Conservation (phyloP, 306 rosid genomes). For the Inga laurina region DNA sequence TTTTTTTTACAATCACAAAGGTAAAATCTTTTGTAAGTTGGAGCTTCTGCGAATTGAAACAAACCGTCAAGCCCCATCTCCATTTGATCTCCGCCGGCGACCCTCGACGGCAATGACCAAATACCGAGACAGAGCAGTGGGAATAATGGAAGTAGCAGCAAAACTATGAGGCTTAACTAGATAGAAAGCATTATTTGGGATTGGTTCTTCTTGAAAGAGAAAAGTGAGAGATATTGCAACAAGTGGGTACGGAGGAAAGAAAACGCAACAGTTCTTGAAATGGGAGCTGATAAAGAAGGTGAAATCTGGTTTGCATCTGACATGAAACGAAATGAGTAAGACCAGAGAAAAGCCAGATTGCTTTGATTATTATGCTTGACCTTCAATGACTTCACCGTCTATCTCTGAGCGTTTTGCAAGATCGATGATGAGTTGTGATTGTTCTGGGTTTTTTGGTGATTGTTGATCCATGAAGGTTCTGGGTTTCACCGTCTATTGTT, state of each 20-base stretch:
- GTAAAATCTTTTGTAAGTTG: conserved; percentile 47
- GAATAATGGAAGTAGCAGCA: conserved; percentile 20
- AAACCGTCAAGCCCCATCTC: neutral
- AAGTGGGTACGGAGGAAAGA: neutral
- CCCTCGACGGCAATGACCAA: conserved; percentile 38
- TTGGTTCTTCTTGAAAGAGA: conserved; percentile 7
- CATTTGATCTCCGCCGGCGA: neutral
- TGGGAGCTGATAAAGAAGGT: neutral
- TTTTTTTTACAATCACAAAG: too few species aligned
- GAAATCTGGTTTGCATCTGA: neutral
- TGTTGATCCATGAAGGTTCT: too few species aligned
- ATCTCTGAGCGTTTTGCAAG: too few species aligned
- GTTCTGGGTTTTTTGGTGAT: too few species aligned
- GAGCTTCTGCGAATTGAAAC: conserved; percentile 51
- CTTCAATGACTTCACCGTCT: neutral
- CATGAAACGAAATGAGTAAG: neutral
- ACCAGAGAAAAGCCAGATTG: neutral
- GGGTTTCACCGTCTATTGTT: too few species aligned
- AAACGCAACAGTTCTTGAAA: neutral
- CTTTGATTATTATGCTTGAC: neutral
- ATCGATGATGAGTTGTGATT: too few species aligned
- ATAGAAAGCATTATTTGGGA: neutral
- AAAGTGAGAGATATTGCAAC: neutral
- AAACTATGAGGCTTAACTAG: conserved; percentile 33
- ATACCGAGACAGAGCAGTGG: conserved; percentile 45